Conservation (phyloP, 2,329 filamentous ascomycete genomes). For the Penicillium sp. region DNA sequence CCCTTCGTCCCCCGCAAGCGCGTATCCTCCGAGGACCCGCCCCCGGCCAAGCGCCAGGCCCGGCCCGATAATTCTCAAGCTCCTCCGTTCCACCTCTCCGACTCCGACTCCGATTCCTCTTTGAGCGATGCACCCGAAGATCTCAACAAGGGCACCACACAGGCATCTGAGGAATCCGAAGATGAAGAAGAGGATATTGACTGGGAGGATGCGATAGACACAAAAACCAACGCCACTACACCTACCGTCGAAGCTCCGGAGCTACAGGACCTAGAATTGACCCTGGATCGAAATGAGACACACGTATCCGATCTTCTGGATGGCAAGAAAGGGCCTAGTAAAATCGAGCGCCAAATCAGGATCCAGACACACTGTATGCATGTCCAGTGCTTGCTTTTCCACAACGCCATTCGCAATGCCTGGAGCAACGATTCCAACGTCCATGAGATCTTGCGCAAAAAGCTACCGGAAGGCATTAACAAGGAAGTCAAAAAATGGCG, state of each 20-base stretch:
- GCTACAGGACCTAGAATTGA: constrained; percentile 71
- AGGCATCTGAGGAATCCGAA: constrained; percentile 16
- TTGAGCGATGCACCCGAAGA: constrained; percentile 37
- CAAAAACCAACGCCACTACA: constrained; percentile 34
- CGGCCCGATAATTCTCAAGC: constrained; percentile 23
- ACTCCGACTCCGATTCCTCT: constrained; percentile 31
- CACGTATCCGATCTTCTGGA: constrained; percentile 61
- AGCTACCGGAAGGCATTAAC: constrained; percentile 65
- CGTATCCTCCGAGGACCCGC: constrained; percentile 34
- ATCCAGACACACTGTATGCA: constrained; percentile 82
- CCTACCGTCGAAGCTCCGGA: constrained; percentile 48
- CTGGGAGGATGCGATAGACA: constrained; percentile 57
- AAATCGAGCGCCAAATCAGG: constrained; percentile 76
- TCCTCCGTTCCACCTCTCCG: constrained; percentile 23
- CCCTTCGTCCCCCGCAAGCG: constrained; percentile 48
- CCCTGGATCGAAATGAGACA: constrained; percentile 55
- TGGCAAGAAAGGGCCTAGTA: constrained; percentile 78
- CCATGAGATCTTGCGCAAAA: constrained; percentile 72
- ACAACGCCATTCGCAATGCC: constrained; percentile 80
- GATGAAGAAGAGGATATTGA: constrained; percentile 58
- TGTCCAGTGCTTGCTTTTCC: constrained; percentile 82
- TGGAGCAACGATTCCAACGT: constrained; percentile 78
- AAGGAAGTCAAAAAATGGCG: constrained; percentile 73
- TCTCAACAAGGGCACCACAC: constrained; percentile 1
- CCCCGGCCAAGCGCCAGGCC: constrained; percentile 36